phyloP scores from a whole-genome alignment of 768 basidiomycete species.

The Cystobasidium ongulense region DNA sequence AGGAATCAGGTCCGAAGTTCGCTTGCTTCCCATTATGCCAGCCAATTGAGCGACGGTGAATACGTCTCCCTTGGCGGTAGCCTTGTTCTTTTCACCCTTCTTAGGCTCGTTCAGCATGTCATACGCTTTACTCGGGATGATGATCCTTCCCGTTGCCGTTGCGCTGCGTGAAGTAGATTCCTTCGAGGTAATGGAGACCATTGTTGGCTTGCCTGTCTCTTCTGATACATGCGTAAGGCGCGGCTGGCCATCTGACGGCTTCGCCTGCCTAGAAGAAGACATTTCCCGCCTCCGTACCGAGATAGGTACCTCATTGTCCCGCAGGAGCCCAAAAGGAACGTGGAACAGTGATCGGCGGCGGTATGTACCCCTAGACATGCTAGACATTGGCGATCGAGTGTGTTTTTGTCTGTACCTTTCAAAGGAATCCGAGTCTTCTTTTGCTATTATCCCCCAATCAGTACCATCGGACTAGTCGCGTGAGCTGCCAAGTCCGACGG shows the following conservation, averaged over 20 bases:
- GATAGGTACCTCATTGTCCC: no score
- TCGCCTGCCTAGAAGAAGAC: background rate
- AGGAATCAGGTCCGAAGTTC: slow-evolving; percentile 72
- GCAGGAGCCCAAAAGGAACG: no score
- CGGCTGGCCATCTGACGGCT: background rate
- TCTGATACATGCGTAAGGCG: slow-evolving; percentile 65
- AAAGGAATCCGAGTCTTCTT: background rate
- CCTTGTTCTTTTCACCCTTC: slow-evolving; percentile 29
- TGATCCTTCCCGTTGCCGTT: slow-evolving; percentile 66
- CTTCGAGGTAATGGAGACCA: slow-evolving; percentile 75
- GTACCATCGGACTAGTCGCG: slow-evolving; percentile 73
- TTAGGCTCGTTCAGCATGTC: slow-evolving; percentile 58
- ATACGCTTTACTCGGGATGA: slow-evolving; percentile 53
- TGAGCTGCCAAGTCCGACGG: slow-evolving; percentile 32
- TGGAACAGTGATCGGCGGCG: no score
- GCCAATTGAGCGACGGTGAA: slow-evolving; percentile 58
- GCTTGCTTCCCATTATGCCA: slow-evolving; percentile 78
- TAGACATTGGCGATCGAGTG: no score
- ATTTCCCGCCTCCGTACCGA: background rate
- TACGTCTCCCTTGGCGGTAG: slow-evolving; percentile 43
- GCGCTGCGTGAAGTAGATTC: slow-evolving; percentile 57
- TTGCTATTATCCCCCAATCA: slow-evolving; percentile 73
- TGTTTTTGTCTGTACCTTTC: no score
- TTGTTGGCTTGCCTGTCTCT: slow-evolving; percentile 58
- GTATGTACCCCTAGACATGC: no score